Base-by-base conservation (phyloP, 768 basidiomycete genomes). In the Hericium alpestre region DNA sequence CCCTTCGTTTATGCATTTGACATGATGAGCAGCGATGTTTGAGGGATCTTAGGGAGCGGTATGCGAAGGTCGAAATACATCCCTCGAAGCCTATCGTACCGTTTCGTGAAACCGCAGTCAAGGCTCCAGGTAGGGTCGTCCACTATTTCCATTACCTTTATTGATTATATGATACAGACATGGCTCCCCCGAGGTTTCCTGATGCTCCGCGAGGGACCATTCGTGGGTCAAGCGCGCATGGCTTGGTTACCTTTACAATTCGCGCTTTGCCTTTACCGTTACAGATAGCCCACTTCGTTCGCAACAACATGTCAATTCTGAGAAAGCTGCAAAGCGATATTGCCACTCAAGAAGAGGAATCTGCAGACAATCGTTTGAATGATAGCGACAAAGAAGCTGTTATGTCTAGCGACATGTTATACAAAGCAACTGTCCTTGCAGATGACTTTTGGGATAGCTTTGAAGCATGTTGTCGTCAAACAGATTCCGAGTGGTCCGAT, bases 31-130 rank as follows among this genome's bases (percentile, higher is more conserved):
- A 97, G 93, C 83, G 96, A 60, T 99, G 96, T 69, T 72, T 98
- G 46, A 95, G 93, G 71, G 96, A 98, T 69, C 74, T 99, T n/a
- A 81, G 89, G 20, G 96, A 98, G 68, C 79, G 96, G 38, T 98
- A 97, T 69, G 95, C 96, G 2, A 81, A 84, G 58, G 83, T 97
- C 38, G 91, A 91, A 50, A 93, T 99, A 32, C 92, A 93, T 63
- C 85, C 87, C 1, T 97, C 94, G 1, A 84, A 93, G 64, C 93
- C 94, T 0, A 97, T 98, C 57, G 96, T 99, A 2, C 96, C 96
- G 11, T 99, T 97, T 75, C 81, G 96, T 41, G 96, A 98, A 71
- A 97, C 96, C 0, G 90, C 91, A 0, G 80, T 95, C 13, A 87
- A 82, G 63, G 91, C 77, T 3, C 66, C 76, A 64, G 92, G 92